Percentiles rank a stretch among this genome's conserved stretches.
These are phyloP conservation scores for Russula brevipes DNA, from an alignment of 768 basidiomycete genomes.

Conservation along the genomic window DNA sequence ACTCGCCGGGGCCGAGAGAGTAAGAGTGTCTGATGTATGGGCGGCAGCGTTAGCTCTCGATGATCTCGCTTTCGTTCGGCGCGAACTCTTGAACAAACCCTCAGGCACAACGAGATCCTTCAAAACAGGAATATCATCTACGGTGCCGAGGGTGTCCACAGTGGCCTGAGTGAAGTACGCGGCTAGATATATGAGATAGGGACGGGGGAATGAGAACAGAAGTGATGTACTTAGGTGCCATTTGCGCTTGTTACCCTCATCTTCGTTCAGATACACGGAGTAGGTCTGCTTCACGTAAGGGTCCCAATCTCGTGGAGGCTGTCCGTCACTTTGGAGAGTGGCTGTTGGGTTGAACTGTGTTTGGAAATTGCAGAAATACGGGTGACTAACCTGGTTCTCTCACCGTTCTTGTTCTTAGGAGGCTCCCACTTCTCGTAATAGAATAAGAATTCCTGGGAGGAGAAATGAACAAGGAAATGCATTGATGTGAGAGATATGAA, in stretches of 20 bases:
- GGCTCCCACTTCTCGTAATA: constrained; percentile 47
- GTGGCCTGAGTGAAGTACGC: constrained; percentile 81
- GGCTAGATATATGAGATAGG: constrained; percentile 39
- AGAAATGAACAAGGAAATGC: constrained; percentile 11
- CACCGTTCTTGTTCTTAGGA: constrained; percentile 36
- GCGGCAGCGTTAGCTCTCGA: constrained; percentile 44
- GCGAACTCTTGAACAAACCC: constrained; percentile 74
- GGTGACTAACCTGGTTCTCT: constrained; percentile 27
- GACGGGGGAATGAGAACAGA: neutral
- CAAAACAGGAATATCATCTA: constrained; percentile 63
- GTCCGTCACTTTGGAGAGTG: constrained; percentile 32
- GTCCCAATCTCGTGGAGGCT: constrained; percentile 39
- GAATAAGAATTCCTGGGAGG: constrained; percentile 48
- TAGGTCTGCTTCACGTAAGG: constrained; percentile 52
- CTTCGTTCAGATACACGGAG: constrained; percentile 35
- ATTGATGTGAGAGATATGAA: neutral
- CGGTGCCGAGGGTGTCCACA: constrained; percentile 62
- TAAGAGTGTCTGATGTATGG: constrained; percentile 36
- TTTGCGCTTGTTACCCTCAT: constrained; percentile 30
- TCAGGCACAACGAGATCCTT: constrained; percentile 65
- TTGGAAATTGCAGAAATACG: constrained; percentile 17
- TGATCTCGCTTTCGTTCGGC: constrained; percentile 50
- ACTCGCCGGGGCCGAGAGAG: neutral
- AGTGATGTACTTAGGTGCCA: constrained; percentile 47
- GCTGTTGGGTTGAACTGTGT: constrained; percentile 20